Evolutionary conservation across 306 rosid species (phyloP).

Genomic region (Hylodesmum podocarpum): DNA sequence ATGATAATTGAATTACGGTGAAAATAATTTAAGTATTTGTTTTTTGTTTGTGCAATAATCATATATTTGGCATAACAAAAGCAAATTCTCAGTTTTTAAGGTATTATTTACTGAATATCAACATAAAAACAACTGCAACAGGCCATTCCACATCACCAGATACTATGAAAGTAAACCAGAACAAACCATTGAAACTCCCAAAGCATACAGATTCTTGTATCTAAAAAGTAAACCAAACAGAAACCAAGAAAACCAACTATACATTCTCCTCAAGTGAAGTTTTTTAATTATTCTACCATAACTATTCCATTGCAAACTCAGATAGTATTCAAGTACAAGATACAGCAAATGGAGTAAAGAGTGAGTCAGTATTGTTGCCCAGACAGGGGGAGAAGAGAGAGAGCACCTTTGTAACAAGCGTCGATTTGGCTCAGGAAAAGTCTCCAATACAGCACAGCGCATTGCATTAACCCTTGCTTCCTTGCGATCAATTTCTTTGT

Average conservation of each 20-base stretch:
- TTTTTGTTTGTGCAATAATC: background rate
- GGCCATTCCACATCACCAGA: background rate
- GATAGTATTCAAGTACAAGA: slow-evolving; percentile 3
- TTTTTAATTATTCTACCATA: background rate
- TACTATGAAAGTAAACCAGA: background rate
- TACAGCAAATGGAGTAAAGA: background rate
- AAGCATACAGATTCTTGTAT: background rate
- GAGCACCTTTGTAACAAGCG: slow-evolving; percentile 85
- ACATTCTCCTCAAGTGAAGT: background rate
- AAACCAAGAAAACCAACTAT: background rate
- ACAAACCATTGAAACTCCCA: background rate
- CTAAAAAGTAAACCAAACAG: background rate
- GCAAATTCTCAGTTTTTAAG: background rate
- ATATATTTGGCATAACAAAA: background rate
- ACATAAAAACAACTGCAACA: background rate
- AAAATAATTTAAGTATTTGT: background rate
- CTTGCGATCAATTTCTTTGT: slow-evolving; percentile 89
- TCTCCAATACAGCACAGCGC: slow-evolving; percentile 84
- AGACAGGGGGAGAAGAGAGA: background rate
- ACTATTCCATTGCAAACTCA: slow-evolving; percentile 6
- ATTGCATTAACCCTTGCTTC: slow-evolving; percentile 85
- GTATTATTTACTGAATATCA: background rate
- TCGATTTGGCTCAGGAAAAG: slow-evolving; percentile 98
- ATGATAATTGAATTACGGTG: background rate
- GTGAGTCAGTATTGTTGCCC: background rate